Percentiles rank a stretch among this genome's conserved stretches.
Evolutionary conservation across 2,329 filamentous ascomycete genomes (phyloP).

Genomic region (Alternaria atra): DNA sequence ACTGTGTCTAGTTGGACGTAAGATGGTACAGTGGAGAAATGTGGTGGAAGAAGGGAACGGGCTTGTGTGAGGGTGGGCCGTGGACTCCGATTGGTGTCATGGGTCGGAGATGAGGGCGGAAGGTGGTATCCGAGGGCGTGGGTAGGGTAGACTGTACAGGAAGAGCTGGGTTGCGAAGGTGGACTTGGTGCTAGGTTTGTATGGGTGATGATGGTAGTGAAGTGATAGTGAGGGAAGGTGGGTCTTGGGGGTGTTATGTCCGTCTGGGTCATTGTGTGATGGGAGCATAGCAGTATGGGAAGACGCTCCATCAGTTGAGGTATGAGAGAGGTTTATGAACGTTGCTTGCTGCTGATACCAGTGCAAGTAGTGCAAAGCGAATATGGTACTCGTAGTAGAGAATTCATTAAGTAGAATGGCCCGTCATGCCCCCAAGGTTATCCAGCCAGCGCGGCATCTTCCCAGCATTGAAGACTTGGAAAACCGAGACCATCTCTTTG

Average conservation of each 20-base stretch:
- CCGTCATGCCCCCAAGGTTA: not conserved
- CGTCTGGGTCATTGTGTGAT: fast-evolving
- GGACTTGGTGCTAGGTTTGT: not conserved
- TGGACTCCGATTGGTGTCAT: conserved; percentile 42
- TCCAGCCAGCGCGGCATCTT: not conserved
- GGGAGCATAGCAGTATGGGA: not conserved
- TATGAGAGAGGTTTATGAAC: not conserved
- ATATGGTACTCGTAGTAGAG: not conserved
- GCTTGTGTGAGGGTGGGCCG: conserved; percentile 27
- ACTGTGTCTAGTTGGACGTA: not conserved
- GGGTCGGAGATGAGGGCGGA: conserved; percentile 8
- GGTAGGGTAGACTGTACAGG: conserved; percentile 24
- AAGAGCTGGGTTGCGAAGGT: conserved; percentile 9
- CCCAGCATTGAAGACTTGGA: not conserved
- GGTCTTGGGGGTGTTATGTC: not conserved
- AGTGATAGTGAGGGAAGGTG: not conserved
- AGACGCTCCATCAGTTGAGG: not conserved
- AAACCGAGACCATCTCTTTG: not conserved
- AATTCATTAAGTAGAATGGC: not conserved
- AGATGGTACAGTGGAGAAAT: not conserved
- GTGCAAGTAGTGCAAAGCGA: not conserved
- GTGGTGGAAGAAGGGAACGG: not conserved
- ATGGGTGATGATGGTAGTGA: not conserved
- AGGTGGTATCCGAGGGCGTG: conserved; percentile 13
- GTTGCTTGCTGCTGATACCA: not conserved